These are phyloP conservation scores for Trichoderma polysporum DNA, from an alignment of 2,329 filamentous ascomycete species.

Conservation along the genomic window DNA sequence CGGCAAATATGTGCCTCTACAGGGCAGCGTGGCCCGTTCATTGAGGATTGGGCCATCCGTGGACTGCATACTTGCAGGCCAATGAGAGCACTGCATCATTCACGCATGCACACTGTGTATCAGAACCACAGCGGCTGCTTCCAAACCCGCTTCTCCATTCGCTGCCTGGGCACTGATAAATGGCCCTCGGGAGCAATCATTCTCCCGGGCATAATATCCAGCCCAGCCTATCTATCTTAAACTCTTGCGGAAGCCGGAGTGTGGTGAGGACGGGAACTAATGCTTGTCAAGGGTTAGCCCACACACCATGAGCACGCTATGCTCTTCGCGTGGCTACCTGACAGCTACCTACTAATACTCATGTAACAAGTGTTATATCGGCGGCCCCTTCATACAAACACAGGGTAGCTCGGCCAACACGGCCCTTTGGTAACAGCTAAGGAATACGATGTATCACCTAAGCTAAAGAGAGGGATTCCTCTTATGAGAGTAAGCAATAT, in stretches of 20 bases:
- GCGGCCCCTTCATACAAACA: no score
- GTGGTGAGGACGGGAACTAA: constrained; percentile 19
- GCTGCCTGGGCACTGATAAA: neutral
- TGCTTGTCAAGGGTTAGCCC: constrained; percentile 11
- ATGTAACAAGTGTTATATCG: neutral
- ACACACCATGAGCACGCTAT: neutral
- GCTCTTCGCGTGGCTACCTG: constrained; percentile 1
- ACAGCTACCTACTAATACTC: neutral
- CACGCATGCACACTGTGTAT: neutral
- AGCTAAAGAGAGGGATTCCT: neutral
- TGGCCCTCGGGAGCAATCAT: neutral
- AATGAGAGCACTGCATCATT: neutral
- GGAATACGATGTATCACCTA: constrained; percentile 6
- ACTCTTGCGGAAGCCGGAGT: neutral
- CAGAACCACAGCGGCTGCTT: neutral
- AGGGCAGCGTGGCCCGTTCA: neutral
- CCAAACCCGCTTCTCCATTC: neutral
- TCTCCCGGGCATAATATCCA: neutral
- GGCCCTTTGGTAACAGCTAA: neutral
- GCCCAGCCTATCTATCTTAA: neutral
- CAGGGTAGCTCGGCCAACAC: no score
- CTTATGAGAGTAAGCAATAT: neutral
- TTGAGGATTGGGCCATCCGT: neutral
- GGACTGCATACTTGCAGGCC: neutral
- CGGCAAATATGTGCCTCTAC: neutral